phyloP scores from a whole-genome alignment of 2,329 filamentous ascomycete genomes.

The Didymella lethalis region DNA sequence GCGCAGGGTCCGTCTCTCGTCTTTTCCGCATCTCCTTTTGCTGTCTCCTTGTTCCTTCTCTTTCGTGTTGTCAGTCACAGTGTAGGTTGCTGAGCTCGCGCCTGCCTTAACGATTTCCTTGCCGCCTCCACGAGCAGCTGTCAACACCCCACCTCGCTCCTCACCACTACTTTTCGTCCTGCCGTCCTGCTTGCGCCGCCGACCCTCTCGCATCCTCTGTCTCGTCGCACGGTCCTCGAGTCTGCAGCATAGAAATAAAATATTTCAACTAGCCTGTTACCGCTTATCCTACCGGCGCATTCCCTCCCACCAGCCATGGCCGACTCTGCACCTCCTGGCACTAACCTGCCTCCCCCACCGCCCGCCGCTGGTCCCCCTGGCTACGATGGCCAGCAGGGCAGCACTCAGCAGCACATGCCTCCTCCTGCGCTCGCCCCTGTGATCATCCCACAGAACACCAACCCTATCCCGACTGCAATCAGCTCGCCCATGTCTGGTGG shows the following conservation, averaged over 20 bases:
- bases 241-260: conserved; percentile 10
- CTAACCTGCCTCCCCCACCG: conserved; percentile 74
- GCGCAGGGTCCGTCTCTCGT: conserved; percentile 47
- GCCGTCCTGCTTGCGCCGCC: conserved; percentile 21
- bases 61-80: conserved; percentile 33
- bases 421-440: conserved; percentile 85
- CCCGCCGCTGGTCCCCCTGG: conserved; percentile 76
- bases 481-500: conserved; percentile 82
- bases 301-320: conserved; percentile 67
- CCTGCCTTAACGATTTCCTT: conserved; percentile 41
- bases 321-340: conserved; percentile 70
- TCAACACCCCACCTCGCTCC: conserved; percentile 28
- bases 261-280: conserved; percentile 7
- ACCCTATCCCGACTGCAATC: conserved; percentile 91
- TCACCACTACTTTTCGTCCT: conserved; percentile 24
- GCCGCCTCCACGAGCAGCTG: conserved; percentile 35
- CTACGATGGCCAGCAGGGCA: conserved; percentile 68
- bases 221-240: conserved; percentile 8
- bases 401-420: conserved; percentile 77
- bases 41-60: conserved; percentile 48
- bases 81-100: conserved; percentile 38
- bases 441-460: conserved; percentile 93
- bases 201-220: conserved; percentile 21
- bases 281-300: conserved; percentile 19
- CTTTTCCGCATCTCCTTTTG: conserved; percentile 49